Evolutionary conservation across 306 rosid species (phyloP).

Genomic region (Bauhinia variegata): DNA sequence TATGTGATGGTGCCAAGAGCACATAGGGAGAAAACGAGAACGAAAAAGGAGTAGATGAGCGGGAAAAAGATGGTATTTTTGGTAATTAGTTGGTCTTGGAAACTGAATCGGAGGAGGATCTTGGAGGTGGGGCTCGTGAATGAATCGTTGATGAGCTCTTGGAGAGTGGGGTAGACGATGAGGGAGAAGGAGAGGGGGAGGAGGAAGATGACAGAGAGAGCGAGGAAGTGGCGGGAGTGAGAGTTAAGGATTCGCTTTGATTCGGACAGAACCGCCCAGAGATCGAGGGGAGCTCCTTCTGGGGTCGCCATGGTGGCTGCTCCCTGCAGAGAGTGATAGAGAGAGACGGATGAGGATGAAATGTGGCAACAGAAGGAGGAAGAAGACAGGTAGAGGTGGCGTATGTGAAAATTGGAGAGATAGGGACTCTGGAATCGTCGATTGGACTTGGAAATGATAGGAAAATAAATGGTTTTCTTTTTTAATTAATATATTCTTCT

Average conservation of each 20-base stretch:
- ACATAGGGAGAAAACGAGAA: constrained; percentile 37
- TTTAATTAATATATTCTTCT: too few species aligned
- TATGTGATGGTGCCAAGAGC: constrained; percentile 58
- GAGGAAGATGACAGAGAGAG: constrained; percentile 63
- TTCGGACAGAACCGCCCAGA: constrained; percentile 41
- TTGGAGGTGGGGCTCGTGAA: constrained; percentile 3
- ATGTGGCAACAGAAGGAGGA: neutral
- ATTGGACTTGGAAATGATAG: too few species aligned
- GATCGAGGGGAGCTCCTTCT: constrained; percentile 21
- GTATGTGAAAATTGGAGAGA: neutral
- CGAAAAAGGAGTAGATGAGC: constrained; percentile 34
- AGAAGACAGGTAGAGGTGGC: neutral
- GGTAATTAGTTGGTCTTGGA: neutral
- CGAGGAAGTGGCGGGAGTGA: constrained; percentile 59
- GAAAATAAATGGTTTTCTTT: too few species aligned
- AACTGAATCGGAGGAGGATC: constrained; percentile 5
- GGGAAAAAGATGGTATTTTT: constrained; percentile 8
- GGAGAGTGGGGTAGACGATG: constrained; percentile 46
- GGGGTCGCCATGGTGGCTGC: constrained; percentile 1
- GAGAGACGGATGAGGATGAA: neutral
- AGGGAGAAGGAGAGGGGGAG: constrained; percentile 56
- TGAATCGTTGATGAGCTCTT: constrained; percentile 38
- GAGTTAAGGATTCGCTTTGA: constrained; percentile 52
- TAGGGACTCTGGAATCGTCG: neutral
- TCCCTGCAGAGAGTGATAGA: neutral